These are phyloP conservation scores for Paraphaeosphaeria minitans DNA, from an alignment of 2,329 filamentous ascomycete species.

Conservation along the genomic window DNA sequence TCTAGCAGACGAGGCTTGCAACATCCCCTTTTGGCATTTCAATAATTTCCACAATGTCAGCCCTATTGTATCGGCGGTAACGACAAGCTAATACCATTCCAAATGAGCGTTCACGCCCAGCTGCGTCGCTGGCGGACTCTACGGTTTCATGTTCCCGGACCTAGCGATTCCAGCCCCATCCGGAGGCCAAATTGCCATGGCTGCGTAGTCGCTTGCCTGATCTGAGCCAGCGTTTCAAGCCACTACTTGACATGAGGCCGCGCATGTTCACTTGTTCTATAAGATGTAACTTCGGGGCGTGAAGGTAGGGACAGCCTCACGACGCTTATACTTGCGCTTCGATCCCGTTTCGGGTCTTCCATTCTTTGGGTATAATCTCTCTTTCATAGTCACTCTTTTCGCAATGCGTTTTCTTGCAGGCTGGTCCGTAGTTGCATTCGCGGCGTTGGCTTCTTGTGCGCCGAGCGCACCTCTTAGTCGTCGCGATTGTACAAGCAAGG, in stretches of 20 bases:
- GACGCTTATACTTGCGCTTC: neutral
- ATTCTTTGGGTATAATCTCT: neutral
- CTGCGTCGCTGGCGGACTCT: conserved; percentile 2
- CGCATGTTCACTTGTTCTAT: neutral
- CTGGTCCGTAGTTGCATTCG: conserved; percentile 5
- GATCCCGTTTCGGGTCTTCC: neutral
- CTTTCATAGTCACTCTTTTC: conserved; percentile 1
- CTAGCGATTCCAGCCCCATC: neutral
- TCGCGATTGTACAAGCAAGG: conserved; percentile 2
- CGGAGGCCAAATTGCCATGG: neutral
- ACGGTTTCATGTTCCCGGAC: conserved; percentile 5
- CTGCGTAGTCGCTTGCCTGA: neutral
- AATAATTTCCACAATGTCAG: neutral
- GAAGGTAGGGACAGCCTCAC: neutral
- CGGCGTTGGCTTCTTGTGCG: conserved; percentile 5
- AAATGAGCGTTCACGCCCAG: neutral
- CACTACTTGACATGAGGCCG: neutral
- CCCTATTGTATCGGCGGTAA: neutral
- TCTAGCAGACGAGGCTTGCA: neutral
- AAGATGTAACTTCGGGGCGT: neutral
- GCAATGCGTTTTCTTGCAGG: conserved; percentile 5
- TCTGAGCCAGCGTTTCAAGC: neutral
- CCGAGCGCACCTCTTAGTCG: neutral
- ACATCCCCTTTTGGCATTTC: neutral
- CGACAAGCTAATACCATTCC: neutral